These are phyloP conservation scores for Cordyceps cicadae DNA, from an alignment of 2,329 filamentous ascomycete species.

Conservation along the genomic window DNA sequence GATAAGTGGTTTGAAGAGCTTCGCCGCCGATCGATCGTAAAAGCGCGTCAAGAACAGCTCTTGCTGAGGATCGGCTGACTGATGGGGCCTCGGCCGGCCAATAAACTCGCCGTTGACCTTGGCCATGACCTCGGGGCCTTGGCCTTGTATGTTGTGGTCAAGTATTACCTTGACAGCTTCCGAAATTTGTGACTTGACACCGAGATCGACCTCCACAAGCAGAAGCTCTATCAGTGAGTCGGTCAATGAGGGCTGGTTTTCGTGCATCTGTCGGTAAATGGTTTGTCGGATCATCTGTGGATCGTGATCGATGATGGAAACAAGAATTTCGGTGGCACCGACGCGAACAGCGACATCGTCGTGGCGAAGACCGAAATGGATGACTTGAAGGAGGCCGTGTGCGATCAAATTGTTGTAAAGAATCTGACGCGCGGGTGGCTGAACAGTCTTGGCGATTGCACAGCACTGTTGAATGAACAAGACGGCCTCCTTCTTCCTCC, in stretches of 20 bases:
- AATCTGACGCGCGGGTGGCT: slow-evolving; percentile 69
- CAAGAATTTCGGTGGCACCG: slow-evolving; percentile 86
- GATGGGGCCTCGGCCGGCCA: slow-evolving; percentile 49
- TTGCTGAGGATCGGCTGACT: slow-evolving; percentile 60
- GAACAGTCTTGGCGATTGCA: slow-evolving; percentile 86
- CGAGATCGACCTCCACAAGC: slow-evolving; percentile 82
- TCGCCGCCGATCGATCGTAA: slow-evolving; percentile 78
- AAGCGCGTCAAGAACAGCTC: slow-evolving; percentile 81
- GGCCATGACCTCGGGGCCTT: slow-evolving; percentile 45
- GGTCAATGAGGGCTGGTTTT: slow-evolving; percentile 76
- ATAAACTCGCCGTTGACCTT: slow-evolving; percentile 62
- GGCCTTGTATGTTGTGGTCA: slow-evolving; percentile 53
- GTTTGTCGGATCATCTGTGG: slow-evolving; percentile 88
- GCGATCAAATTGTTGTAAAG: slow-evolving; percentile 86
- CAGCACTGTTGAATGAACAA: slow-evolving; percentile 96
- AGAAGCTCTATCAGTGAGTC: slow-evolving; percentile 90
- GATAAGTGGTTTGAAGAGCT: slow-evolving; percentile 79
- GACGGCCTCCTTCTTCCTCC: slow-evolving; percentile 85
- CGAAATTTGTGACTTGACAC: slow-evolving; percentile 90
- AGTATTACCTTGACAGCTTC: slow-evolving; percentile 92
- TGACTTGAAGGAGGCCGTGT: slow-evolving; percentile 79
- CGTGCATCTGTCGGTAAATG: slow-evolving; percentile 84
- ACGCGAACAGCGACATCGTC: slow-evolving; percentile 77
- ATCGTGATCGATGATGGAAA: slow-evolving; percentile 93
- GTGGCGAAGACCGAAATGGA: slow-evolving; percentile 84